Evolutionary conservation across 306 rosid species (phyloP).

Genomic region (barrel medic (Medicago truncatula)): DNA sequence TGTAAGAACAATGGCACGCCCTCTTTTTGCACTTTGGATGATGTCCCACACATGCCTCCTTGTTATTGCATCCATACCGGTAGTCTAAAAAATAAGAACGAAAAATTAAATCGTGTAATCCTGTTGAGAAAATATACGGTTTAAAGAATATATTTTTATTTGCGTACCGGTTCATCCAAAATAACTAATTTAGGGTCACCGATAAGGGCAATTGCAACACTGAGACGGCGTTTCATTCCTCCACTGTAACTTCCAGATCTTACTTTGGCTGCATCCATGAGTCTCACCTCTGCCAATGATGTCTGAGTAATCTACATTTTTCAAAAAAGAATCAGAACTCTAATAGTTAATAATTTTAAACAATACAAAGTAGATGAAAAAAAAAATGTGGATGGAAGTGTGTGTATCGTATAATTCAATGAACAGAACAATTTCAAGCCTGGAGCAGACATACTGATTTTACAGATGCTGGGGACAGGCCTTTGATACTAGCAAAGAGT

Average conservation of each 20-base stretch:
- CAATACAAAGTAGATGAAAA: neutral
- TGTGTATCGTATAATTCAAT: neutral
- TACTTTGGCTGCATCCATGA: constrained; percentile 68
- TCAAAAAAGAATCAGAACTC: constrained; percentile 16
- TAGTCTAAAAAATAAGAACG: constrained; percentile 58
- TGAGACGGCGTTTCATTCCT: constrained; percentile 95
- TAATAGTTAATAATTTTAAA: constrained; percentile 24
- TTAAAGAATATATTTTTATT: constrained; percentile 20
- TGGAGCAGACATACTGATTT: constrained; percentile 57
- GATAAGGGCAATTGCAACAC: constrained; percentile 88
- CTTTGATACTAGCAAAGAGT: constrained; percentile 83
- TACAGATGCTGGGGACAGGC: constrained; percentile 69
- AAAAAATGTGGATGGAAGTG: neutral
- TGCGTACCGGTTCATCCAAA: constrained; percentile 86
- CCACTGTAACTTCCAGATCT: constrained; percentile 93
- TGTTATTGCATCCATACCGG: constrained; percentile 96
- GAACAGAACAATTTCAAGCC: constrained; percentile 30
- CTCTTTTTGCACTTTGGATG: constrained; percentile 79
- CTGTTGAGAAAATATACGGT: constrained; percentile 30
- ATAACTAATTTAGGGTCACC: constrained; percentile 85
- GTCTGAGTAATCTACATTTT: constrained; percentile 60
- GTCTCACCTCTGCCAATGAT: constrained; percentile 79
- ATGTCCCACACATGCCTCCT: constrained; percentile 97
- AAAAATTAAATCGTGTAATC: constrained; percentile 42
- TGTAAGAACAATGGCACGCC: constrained; percentile 82